These are phyloP conservation scores for Oryza glumipatula DNA, from an alignment of 176 grass and related monocot genomes.

Conservation along the genomic window DNA sequence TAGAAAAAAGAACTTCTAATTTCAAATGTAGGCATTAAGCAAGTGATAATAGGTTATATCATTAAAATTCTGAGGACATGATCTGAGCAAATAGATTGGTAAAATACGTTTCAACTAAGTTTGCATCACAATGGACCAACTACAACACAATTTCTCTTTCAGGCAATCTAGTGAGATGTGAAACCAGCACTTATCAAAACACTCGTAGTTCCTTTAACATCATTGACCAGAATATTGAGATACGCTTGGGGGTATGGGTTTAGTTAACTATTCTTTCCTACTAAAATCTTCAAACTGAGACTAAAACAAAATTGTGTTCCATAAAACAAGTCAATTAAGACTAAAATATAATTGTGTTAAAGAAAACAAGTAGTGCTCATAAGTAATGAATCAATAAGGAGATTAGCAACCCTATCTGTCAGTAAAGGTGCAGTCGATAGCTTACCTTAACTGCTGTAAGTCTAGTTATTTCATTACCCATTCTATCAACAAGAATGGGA, in stretches of 20 bases:
- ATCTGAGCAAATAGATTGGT: neutral
- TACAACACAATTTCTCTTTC: neutral
- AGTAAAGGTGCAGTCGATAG: neutral
- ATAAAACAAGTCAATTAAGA: neutral
- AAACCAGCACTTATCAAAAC: neutral
- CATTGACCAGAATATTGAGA: neutral
- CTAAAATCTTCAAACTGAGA: neutral
- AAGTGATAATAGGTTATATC: neutral
- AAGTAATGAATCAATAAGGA: neutral
- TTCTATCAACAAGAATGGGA: slow-evolving; percentile 98
- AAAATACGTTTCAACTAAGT: neutral
- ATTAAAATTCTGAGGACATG: neutral
- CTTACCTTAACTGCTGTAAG: slow-evolving; percentile 94
- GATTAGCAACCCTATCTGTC: neutral
- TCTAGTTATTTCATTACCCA: slow-evolving; percentile 99
- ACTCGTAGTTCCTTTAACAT: neutral
- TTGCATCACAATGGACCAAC: neutral
- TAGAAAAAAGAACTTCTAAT: neutral
- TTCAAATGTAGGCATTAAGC: neutral
- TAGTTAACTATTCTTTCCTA: neutral
- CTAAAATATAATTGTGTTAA: neutral
- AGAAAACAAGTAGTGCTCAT: neutral
- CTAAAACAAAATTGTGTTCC: neutral
- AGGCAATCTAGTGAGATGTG: neutral
- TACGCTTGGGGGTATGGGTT: neutral